phyloP scores from a whole-genome alignment of 1,284 basidiomycete species.

The Ceratobasidium sp. region DNA sequence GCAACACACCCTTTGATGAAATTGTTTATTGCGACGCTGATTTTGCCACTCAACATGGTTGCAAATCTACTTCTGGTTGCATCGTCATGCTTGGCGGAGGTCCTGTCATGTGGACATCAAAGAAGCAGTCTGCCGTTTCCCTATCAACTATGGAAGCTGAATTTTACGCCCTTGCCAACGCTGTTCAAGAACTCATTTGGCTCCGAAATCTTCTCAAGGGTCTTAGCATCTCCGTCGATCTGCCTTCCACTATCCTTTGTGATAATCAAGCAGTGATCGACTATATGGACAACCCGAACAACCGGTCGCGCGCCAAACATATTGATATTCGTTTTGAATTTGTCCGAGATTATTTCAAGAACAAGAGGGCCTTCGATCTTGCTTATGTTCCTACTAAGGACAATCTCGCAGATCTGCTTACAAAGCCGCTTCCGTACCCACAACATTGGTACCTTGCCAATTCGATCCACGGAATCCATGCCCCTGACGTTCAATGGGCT shows the following conservation, averaged over 20 bases:
- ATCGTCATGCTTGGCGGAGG: neutral
- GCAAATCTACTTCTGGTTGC: constrained; percentile 7
- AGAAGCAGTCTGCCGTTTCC: neutral
- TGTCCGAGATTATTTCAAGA: too few species aligned
- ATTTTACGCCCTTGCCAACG: too few species aligned
- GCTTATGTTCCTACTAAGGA: neutral
- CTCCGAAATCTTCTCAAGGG: constrained; percentile 38
- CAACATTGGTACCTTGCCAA: too few species aligned
- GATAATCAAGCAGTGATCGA: constrained; percentile 58
- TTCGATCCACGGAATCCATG: too few species aligned
- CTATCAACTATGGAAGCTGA: too few species aligned
- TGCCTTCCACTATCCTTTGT: too few species aligned
- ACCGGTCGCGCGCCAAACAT: constrained; percentile 59
- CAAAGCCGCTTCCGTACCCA: too few species aligned
- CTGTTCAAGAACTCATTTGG: too few species aligned
- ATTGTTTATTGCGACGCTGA: constrained; percentile 25
- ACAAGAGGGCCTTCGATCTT: constrained; percentile 42
- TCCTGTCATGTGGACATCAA: neutral
- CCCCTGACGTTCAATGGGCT: too few species aligned
- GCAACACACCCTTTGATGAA: constrained; percentile 17
- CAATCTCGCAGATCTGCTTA: neutral
- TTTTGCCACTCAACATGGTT: constrained; percentile 25
- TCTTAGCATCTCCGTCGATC: constrained; percentile 29
- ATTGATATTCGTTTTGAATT: too few species aligned
- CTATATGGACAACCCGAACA: constrained; percentile 56